These are phyloP conservation scores for Cavenderia fasciculata DNA, from an alignment of 78 protist genomes.

Conservation along the genomic window DNA sequence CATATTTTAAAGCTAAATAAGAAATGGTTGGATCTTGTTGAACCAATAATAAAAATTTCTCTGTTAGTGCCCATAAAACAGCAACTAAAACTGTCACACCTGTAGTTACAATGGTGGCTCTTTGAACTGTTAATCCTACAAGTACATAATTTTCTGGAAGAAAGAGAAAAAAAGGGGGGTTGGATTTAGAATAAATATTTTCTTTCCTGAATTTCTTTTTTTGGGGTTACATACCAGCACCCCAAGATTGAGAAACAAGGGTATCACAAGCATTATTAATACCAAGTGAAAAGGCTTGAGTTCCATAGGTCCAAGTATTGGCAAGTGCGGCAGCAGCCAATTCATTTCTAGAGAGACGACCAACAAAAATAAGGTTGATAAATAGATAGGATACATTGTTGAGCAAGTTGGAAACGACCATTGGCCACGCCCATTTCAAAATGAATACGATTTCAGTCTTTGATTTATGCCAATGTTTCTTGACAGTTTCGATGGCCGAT, in stretches of 20 bases:
- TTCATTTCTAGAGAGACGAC: slow-evolving; percentile 10
- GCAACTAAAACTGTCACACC: slow-evolving; percentile 1
- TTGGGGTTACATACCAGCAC: slow-evolving; percentile 9
- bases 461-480: slow-evolving; percentile 1
- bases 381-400: slow-evolving; percentile 64
- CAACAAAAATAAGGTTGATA: slow-evolving; percentile 73
- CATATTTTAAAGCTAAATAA: slow-evolving; percentile 21
- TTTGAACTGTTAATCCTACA: slow-evolving; percentile 45
- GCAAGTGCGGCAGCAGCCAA: slow-evolving; percentile 63
- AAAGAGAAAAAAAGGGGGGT: not conserved
- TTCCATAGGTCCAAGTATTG: slow-evolving; percentile 76
- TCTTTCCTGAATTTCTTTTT: not conserved
- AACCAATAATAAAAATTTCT: slow-evolving; percentile 18
- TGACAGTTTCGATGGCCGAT: too few relatives aligned
- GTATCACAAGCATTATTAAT: slow-evolving; percentile 64
- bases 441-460: slow-evolving; percentile 36
- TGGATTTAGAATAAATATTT: not conserved
- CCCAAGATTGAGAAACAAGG: slow-evolving; percentile 43
- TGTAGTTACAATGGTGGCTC: slow-evolving; percentile 27
- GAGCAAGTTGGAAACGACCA: slow-evolving; percentile 46
- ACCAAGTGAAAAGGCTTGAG: slow-evolving; percentile 32
- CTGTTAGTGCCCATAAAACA: slow-evolving; percentile 24
- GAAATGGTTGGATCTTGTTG: slow-evolving; percentile 1
- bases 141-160: slow-evolving; percentile 1
- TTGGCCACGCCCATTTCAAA: slow-evolving; percentile 37